Evolutionary conservation across 2,329 filamentous ascomycete species (phyloP).

Genomic region (Neonectria neomacrospora): DNA sequence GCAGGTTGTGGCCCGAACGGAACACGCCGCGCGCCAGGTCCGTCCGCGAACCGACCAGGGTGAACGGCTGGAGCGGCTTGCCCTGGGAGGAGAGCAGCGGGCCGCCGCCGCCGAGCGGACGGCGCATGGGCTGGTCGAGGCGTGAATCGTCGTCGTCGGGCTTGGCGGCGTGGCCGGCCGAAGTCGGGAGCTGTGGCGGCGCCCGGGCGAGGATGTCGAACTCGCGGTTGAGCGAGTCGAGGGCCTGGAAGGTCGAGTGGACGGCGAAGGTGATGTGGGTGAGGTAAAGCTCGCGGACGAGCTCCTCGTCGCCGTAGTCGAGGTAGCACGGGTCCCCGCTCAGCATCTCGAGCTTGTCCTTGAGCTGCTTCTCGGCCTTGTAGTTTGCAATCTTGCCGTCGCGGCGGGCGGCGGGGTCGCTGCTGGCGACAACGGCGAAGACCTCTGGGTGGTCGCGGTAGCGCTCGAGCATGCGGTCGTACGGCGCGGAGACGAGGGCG

Average conservation of each 20-base stretch:
- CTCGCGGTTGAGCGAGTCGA: conserved; percentile 91
- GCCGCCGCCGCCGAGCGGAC: conserved; percentile 69
- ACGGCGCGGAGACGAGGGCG: conserved; percentile 71
- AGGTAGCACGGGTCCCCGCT: conserved; percentile 62
- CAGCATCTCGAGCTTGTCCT: conserved; percentile 77
- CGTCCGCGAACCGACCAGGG: conserved; percentile 80
- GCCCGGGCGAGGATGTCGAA: conserved; percentile 82
- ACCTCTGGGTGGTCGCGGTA: conserved; percentile 77
- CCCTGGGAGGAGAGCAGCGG: conserved; percentile 82
- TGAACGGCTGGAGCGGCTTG: conserved; percentile 91
- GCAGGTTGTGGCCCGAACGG: conserved; percentile 88
- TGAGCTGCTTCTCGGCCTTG: conserved; percentile 85
- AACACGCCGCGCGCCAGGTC: conserved; percentile 86
- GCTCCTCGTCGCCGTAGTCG: conserved; percentile 80
- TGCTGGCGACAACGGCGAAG: conserved; percentile 77
- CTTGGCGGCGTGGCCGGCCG: conserved; percentile 59
- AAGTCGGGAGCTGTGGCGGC: conserved; percentile 64
- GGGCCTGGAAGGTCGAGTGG: conserved; percentile 83
- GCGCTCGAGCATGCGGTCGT: conserved; percentile 76
- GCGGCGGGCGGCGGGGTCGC: conserved; percentile 73
- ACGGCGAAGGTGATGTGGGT: conserved; percentile 78
- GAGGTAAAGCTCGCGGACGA: conserved; percentile 81
- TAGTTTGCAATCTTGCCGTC: conserved; percentile 89
- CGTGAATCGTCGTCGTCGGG: conserved; percentile 69
- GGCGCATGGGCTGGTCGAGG: conserved; percentile 73